These are phyloP conservation scores for Cymbopogon citratus DNA, from an alignment of 176 grass and related monocot species.

Conservation along the genomic window DNA sequence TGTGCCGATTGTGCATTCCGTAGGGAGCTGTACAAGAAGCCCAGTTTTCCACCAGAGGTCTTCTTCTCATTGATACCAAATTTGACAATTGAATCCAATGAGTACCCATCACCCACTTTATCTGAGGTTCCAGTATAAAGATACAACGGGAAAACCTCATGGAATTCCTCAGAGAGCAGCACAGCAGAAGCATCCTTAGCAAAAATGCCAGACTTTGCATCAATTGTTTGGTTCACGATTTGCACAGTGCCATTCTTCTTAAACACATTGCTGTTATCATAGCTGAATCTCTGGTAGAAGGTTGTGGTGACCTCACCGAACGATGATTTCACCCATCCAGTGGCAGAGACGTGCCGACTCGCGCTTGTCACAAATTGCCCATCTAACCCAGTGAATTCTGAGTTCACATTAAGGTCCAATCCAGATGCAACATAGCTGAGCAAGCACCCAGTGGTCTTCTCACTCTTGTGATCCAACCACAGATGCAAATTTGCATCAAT, in stretches of 20 bases:
- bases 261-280: constrained; percentile 40
- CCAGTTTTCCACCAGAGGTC: constrained; percentile 11
- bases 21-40: constrained; percentile 38
- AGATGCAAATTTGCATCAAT: constrained; percentile 59
- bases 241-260: constrained; percentile 27
- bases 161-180: constrained; percentile 27
- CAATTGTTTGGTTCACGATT: constrained; percentile 43
- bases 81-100: constrained; percentile 23
- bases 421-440: constrained; percentile 24
- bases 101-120: constrained; percentile 43
- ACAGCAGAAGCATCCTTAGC: neutral
- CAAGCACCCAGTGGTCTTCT: constrained; percentile 30
- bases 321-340: constrained; percentile 55
- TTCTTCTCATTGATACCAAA: constrained; percentile 39
- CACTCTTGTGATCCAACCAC: constrained; percentile 52
- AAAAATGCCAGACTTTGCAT: constrained; percentile 31
- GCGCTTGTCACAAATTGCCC: constrained; percentile 38
- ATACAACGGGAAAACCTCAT: constrained; percentile 42
- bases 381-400: constrained; percentile 28
- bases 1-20: constrained; percentile 36
- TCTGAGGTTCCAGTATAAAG: constrained; percentile 41
- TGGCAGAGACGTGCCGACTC: constrained; percentile 31
- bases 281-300: constrained; percentile 41
- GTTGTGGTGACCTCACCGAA: constrained; percentile 42
- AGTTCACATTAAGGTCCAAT: constrained; percentile 3